These are phyloP conservation scores for Termitomyces eurrhizus DNA, from an alignment of 768 basidiomycete genomes.

Conservation along the genomic window DNA sequence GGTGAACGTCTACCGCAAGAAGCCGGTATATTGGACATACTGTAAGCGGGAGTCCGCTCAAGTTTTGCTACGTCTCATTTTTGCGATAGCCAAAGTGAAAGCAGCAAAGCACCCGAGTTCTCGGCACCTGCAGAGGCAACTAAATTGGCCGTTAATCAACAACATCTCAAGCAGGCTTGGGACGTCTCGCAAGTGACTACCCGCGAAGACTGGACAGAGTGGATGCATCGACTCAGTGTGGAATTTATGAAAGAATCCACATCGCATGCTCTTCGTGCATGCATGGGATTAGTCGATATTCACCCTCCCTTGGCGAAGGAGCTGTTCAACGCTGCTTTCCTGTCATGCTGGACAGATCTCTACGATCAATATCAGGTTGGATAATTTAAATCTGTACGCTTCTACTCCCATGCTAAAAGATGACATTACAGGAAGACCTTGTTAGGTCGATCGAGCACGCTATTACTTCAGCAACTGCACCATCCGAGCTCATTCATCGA, in stretches of 20 bases:
- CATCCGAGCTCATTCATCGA: slow-evolving; percentile 86
- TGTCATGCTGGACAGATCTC: slow-evolving; percentile 95
- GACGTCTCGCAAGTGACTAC: slow-evolving; percentile 75
- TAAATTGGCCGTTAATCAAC: slow-evolving; percentile 93
- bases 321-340: slow-evolving; percentile 95
- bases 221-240: slow-evolving; percentile 90
- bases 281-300: slow-evolving; percentile 89
- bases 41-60: slow-evolving; percentile 38
- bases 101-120: slow-evolving; percentile 61
- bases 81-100: slow-evolving; percentile 47
- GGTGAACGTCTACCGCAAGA: slow-evolving; percentile 93
- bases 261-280: slow-evolving; percentile 95
- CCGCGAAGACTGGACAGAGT: slow-evolving; percentile 89
- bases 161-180: slow-evolving; percentile 96
- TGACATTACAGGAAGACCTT: slow-evolving; percentile 73
- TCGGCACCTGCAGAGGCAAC: slow-evolving; percentile 83
- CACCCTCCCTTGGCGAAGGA: slow-evolving; percentile 91
- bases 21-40: slow-evolving; percentile 60
- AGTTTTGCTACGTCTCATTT: slow-evolving; percentile 5
- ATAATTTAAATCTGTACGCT: background rate
- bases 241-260: slow-evolving; percentile 99
- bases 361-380: slow-evolving; percentile 95
- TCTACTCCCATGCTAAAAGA: slow-evolving; percentile 6
- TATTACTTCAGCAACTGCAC: slow-evolving; percentile 71
- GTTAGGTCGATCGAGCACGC: slow-evolving; percentile 87